Base-by-base conservation (phyloP, 176 grass and related monocot species). In the Rhipidocladum racemiflorum region DNA sequence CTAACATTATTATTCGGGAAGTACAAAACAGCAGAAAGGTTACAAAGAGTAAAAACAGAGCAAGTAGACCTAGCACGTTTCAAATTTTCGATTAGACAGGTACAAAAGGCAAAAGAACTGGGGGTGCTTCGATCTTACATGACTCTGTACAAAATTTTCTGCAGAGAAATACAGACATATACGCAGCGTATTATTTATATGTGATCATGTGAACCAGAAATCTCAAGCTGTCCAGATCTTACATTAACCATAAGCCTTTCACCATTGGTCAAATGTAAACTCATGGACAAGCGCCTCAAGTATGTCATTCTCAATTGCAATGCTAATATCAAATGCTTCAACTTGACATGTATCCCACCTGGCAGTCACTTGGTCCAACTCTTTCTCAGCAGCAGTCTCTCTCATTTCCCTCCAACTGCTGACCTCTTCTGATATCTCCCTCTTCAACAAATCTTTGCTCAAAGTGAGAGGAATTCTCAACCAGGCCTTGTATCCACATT, bases 311-410 rank as follows among this genome's bases (percentile, higher is more conserved):
- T 91, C 92, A 16, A 97, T 85, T 56, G 87, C 84, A 6, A 81
- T n/a, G 55, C 95, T 87, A 61, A 90, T 81, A 65, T 92, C 90
- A 85, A 88, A 91, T 38, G 71, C 86, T 50, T 97, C 90, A 23
- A 85, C 62, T 4, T 62, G 68, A 57, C 51, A 87, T 30, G 14
- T 62, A 61, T 46, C 81, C 81, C 92, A 89, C 20, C 56, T 70
- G 16, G 32, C 51, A 57, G 21, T 75, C 21, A 85, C 60, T 38
- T 88, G 83, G 64, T 71, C 74, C 36, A 97, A 46, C 77, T 97
- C 95, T 25, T 86, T 86, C 51, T 92, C 74, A 20, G 78, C 81
- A 39, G 84, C 18, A 14, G 72, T 62, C 29, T 81, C 90, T 57
- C 71, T 67, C 35, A 83, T 80, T 44, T 83, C 83, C 64, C 49